Evolutionary conservation across 2,329 filamentous ascomycete species (phyloP).

Genomic region (Pseudogymnoascus sp.): DNA sequence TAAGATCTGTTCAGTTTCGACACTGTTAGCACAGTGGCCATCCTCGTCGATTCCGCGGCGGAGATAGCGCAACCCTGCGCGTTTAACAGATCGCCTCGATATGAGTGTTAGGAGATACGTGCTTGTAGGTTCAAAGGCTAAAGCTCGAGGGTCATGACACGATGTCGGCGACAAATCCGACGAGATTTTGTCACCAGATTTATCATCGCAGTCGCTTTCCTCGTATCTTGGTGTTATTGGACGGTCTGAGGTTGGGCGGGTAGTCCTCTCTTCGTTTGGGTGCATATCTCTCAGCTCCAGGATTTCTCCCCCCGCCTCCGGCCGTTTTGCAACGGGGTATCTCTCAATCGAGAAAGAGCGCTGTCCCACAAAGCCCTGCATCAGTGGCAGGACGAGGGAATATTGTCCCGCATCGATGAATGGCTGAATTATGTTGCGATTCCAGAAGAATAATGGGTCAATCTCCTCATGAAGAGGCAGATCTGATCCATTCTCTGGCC

Average conservation of each 20-base stretch:
- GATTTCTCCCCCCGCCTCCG: conserved; percentile 40
- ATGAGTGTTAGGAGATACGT: conserved; percentile 67
- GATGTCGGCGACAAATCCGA: not conserved
- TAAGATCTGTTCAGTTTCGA: conserved; percentile 92
- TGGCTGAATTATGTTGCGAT: conserved; percentile 62
- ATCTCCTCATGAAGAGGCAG: conserved; percentile 62
- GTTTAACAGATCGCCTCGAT: conserved; percentile 77
- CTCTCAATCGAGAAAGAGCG: conserved; percentile 66
- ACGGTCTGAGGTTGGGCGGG: not conserved
- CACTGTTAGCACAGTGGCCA: conserved; percentile 78
- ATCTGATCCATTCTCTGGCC: conserved; percentile 34
- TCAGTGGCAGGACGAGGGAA: conserved; percentile 66
- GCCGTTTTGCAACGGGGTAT: conserved; percentile 35
- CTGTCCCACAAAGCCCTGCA: conserved; percentile 94
- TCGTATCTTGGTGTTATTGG: not conserved
- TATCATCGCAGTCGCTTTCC: not conserved
- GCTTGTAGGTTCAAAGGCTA: conserved; percentile 14
- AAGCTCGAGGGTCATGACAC: not conserved
- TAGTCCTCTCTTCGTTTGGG: conserved; percentile 10
- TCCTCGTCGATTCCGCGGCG: conserved; percentile 85
- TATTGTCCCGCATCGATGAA: conserved; percentile 70
- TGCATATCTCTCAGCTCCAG: conserved; percentile 33
- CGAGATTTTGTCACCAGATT: not conserved
- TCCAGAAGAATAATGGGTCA: conserved; percentile 87
- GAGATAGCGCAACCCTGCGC: conserved; percentile 82